phyloP scores from a whole-genome alignment of 768 basidiomycete genomes.

The Exsudoporus frostii region DNA sequence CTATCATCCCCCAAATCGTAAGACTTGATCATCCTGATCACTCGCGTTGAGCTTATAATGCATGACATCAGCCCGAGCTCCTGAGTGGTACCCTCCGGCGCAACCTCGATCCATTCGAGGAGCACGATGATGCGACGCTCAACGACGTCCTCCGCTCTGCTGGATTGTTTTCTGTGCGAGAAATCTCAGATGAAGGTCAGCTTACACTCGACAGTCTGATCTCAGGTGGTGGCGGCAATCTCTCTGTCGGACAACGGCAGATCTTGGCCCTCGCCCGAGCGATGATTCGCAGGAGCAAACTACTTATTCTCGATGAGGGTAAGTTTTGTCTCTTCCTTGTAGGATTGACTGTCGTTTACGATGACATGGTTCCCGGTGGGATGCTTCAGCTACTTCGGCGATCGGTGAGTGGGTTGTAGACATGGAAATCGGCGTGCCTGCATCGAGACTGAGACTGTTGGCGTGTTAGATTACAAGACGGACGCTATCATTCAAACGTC shows the following conservation, averaged over 20 bases:
- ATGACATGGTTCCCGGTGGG: background rate
- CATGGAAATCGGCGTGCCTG: background rate
- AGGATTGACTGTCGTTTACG: background rate
- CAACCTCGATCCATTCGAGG: constrained; percentile 59
- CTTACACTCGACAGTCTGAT: constrained; percentile 46
- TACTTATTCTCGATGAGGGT: constrained; percentile 59
- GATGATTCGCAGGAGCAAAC: constrained; percentile 53
- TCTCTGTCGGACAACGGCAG: constrained; percentile 61
- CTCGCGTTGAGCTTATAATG: background rate
- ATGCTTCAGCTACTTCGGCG: constrained; percentile 41
- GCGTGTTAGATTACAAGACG: constrained; percentile 48
- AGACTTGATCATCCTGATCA: no score
- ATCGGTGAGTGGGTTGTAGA: constrained; percentile 30
- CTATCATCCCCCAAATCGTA: constrained; percentile 2
- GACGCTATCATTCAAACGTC: constrained; percentile 53
- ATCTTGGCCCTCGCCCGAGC: constrained; percentile 59
- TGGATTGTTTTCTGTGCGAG: constrained; percentile 42
- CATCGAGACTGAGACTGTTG: background rate
- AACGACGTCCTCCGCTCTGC: constrained; percentile 48
- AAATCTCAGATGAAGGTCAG: constrained; percentile 33
- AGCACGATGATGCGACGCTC: constrained; percentile 51
- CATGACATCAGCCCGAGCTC: background rate
- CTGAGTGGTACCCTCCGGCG: constrained; percentile 53
- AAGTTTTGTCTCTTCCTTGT: background rate
- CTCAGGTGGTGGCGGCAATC: constrained; percentile 42